phyloP scores from a whole-genome alignment of 768 basidiomycete genomes.

The Coprinopsis strossmayeri region DNA sequence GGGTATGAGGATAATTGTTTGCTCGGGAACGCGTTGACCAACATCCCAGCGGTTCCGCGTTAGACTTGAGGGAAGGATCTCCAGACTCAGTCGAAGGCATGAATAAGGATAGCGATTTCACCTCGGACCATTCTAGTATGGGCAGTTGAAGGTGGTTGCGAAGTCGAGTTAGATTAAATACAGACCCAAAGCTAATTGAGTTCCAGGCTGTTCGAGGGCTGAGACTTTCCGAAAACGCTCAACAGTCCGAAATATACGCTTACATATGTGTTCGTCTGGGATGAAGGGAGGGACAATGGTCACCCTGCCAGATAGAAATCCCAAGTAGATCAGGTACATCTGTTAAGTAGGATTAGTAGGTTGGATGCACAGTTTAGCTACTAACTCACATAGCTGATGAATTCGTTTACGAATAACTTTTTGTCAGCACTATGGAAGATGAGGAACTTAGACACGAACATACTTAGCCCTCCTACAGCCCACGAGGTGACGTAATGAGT shows the following conservation, averaged over 20 bases:
- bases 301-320: slow-evolving; percentile 33
- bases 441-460: slow-evolving; percentile 10
- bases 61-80: slow-evolving; percentile 12
- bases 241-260: slow-evolving; percentile 9
- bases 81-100: slow-evolving; percentile 7
- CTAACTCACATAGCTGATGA: slow-evolving; percentile 26
- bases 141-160: slow-evolving; percentile 28
- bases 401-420: slow-evolving; percentile 25
- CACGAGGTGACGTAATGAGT: slow-evolving; percentile 50
- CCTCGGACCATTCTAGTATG: slow-evolving; percentile 43
- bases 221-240: no score
- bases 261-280: slow-evolving; percentile 33
- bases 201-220: slow-evolving; percentile 17
- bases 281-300: slow-evolving; percentile 44
- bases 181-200: slow-evolving; percentile 33
- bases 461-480: slow-evolving; percentile 51
- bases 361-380: not conserved
- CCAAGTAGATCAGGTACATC: slow-evolving; percentile 46
- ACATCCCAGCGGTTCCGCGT: slow-evolving; percentile 23
- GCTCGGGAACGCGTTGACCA: slow-evolving; percentile 25
- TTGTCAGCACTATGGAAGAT: not conserved
- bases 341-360: slow-evolving; percentile 13
- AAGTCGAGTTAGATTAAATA: slow-evolving; percentile 37
- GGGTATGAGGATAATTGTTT: slow-evolving; percentile 19
- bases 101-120: slow-evolving; percentile 29